These are phyloP conservation scores for Blastocystis sp. DNA, from an alignment of 352 stramenopile species.

Conservation along the genomic window DNA sequence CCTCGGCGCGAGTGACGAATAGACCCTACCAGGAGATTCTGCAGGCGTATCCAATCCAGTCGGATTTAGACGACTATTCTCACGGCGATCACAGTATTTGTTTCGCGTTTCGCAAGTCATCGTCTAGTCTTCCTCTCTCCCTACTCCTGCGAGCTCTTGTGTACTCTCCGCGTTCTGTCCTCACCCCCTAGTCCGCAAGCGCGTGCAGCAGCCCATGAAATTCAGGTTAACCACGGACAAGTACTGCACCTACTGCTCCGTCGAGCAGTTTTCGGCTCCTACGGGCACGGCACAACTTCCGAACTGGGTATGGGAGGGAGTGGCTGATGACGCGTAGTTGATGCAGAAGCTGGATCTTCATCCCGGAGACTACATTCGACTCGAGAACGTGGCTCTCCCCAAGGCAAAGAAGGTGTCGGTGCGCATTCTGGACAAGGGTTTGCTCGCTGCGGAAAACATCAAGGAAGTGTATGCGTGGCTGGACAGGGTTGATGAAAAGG, in stretches of 20 bases:
- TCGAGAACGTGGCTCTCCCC: conserved; percentile 48
- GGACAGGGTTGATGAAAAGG: neutral
- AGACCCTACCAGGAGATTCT: conserved; percentile 69
- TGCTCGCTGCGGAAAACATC: conserved; percentile 14
- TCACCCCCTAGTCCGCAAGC: conserved; percentile 21
- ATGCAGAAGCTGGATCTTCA: conserved; percentile 49
- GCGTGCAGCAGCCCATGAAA: conserved; percentile 46
- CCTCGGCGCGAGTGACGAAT: neutral
- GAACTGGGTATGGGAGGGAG: conserved; percentile 15
- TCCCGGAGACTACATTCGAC: conserved; percentile 4
- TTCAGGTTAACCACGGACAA: conserved; percentile 59
- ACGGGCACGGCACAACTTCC: conserved; percentile 12
- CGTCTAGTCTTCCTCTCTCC: conserved; percentile 48
- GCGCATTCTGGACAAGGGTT: conserved; percentile 1
- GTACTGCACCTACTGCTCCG: conserved; percentile 55
- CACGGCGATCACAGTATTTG: conserved; percentile 29
- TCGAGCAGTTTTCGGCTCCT: conserved; percentile 19
- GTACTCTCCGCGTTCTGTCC: neutral
- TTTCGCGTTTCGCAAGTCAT: neutral
- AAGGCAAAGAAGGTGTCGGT: conserved; percentile 51
- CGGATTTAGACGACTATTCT: neutral
- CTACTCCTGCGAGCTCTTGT: conserved; percentile 41
- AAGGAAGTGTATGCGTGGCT: conserved; percentile 8
- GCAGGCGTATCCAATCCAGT: conserved; percentile 31
- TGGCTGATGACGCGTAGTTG: conserved; percentile 9